phyloP scores from a whole-genome alignment of 805 yeast genomes.

The Nakazawaea peltata region DNA sequence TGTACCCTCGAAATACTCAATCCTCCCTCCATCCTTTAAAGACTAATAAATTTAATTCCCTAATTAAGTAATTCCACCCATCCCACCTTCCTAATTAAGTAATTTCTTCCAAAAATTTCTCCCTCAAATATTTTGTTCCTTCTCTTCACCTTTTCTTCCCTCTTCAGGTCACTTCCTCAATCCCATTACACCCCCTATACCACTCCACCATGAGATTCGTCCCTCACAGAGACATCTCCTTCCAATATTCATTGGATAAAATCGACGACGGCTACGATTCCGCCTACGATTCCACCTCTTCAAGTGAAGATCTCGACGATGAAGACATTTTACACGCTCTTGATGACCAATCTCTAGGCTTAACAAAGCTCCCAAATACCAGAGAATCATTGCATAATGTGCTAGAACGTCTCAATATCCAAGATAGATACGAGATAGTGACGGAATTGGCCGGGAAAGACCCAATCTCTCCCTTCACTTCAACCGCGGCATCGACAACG shows the following conservation, averaged over 20 bases:
- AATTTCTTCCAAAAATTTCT: no score
- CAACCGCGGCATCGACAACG: constrained; percentile 8
- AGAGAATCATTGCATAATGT: constrained; percentile 8
- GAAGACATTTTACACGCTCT: no score
- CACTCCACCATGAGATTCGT: constrained; percentile 17
- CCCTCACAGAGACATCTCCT: constrained; percentile 17
- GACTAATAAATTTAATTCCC: no score
- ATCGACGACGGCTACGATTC: constrained; percentile 21
- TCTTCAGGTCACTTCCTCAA: no score
- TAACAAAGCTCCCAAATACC: neutral
- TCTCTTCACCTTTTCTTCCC: neutral
- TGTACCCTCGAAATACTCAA: no score
- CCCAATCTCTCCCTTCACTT: neutral
- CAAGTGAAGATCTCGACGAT: constrained; percentile 7
- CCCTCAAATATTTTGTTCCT: no score
- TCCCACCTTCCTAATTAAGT: no score
- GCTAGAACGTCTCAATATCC: constrained; percentile 9
- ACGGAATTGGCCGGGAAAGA: neutral
- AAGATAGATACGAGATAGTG: constrained; percentile 11
- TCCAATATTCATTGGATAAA: constrained; percentile 15
- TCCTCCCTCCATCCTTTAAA: no score
- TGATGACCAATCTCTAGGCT: no score
- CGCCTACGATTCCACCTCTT: constrained; percentile 6
- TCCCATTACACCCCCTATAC: neutral
- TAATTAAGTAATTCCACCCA: no score